Base-by-base conservation (phyloP, 2,329 filamentous ascomycete genomes). In the Aspergillus puulaauensis region DNA sequence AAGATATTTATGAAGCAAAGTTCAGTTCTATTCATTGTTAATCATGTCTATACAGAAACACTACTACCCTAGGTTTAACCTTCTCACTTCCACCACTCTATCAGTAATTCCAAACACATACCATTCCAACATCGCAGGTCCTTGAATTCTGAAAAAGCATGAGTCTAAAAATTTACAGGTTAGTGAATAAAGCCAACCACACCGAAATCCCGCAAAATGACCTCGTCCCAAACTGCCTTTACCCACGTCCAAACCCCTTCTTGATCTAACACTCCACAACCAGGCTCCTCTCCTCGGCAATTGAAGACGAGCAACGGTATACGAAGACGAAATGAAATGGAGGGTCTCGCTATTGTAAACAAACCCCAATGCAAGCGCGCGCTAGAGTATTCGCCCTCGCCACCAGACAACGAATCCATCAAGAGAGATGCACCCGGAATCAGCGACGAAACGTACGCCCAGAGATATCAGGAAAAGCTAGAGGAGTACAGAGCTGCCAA, bases 401-500 rank as follows among this genome's bases (percentile, higher is more conserved):
- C 35, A 37, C 15, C 35, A 37, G 14, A 6, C 35, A n/a, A 37
- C 35, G 12, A 37, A 37, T 6, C 14, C 35, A n/a, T 12, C 15
- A 37, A 37, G 14, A 14, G 35, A 14, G 15, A 37, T 37, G 45
- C 27, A n/a, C 11, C 6, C 45, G 35, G 49, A 4, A 40, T 33
- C 17, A 17, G 57, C 31, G 43, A 46, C 17, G 40, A 27, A 5
- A 19, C 24, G 40, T 24, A 47, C 33, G 17, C n/a, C 3, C 44
- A 60, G 43, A 54, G 37, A 15, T 47, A 47, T 14, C 33, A 50
- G 31, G 23, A 60, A 15, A 23, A 27, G 27, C 39, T 57, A 37
- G 50, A 50, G 4, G 45, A 24, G 15, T 61, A 40, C 53, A 56
- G 56, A 40, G 52, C 54, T 11, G 24, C 37, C 19, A 64, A 56